Conservation (phyloP, 1,139 yeast species). For the Schwanniomyces etchellsii region DNA sequence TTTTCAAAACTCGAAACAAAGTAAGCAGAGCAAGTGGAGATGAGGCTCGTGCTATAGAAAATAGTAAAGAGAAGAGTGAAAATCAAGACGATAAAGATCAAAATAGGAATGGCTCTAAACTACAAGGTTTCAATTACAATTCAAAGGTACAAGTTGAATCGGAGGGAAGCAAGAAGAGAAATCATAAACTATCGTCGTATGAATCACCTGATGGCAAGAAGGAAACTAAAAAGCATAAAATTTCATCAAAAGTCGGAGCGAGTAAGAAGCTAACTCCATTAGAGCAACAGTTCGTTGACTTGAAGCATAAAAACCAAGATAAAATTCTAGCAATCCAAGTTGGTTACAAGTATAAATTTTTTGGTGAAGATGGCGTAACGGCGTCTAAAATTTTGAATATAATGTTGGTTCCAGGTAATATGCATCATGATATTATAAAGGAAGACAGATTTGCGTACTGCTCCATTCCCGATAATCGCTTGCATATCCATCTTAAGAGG, state of each 20-base stretch:
- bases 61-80: not conserved
- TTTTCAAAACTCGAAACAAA: too few species aligned
- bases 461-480: conserved; percentile 72
- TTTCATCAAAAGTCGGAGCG: conserved; percentile 1
- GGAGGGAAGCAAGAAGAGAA: too few species aligned
- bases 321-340: conserved; percentile 76
- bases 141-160: too few species aligned
- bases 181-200: too few species aligned
- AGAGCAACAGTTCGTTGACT: conserved; percentile 66
- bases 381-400: conserved; percentile 66
- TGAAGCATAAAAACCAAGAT: conserved; percentile 57
- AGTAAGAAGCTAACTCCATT: conserved; percentile 55
- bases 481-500: conserved; percentile 70
- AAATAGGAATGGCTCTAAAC: too few species aligned
- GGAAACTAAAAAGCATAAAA: too few species aligned
- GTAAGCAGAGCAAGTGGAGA: conserved; percentile 4
- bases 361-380: conserved; percentile 73
- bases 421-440: conserved; percentile 33
- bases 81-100: not conserved
- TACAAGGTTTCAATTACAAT: too few species aligned
- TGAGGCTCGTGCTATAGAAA: conserved; percentile 2
- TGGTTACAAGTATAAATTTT: conserved; percentile 86
- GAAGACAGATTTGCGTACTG: conserved; percentile 74
- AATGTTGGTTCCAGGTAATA: conserved; percentile 64
- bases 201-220: not conserved